Evolutionary conservation across 2,329 filamentous ascomycete species (phyloP).

Genomic region (Sclerotinia trifoliorum): DNA sequence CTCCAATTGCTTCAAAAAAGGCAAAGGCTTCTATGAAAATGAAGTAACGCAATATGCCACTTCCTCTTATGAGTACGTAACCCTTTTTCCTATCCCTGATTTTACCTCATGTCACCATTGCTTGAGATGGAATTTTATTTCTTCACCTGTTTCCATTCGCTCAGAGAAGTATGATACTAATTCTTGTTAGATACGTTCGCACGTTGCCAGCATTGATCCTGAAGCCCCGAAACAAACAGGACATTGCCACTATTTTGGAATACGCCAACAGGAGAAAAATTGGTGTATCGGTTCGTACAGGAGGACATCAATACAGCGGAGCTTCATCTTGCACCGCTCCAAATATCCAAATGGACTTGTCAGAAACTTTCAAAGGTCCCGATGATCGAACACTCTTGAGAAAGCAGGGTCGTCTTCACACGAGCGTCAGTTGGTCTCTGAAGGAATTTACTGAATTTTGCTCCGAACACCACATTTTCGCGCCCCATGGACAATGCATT

Average conservation of each 20-base stretch:
- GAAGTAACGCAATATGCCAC: not conserved
- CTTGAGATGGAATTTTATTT: not conserved
- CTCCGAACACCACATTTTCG: constrained; percentile 44
- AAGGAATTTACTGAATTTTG: constrained; percentile 47
- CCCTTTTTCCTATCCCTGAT: not conserved
- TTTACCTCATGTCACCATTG: not conserved
- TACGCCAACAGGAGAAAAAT: constrained; percentile 45
- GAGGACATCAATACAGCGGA: constrained; percentile 51
- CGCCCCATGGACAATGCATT: constrained; percentile 48
- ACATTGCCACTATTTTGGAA: constrained; percentile 44
- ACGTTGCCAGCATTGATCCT: constrained; percentile 45
- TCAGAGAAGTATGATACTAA: not conserved
- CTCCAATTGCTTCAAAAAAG: not conserved
- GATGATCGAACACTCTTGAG: constrained; percentile 41
- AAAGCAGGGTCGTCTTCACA: constrained; percentile 41
- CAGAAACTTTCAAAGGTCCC: constrained; percentile 38
- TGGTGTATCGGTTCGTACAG: constrained; percentile 48
- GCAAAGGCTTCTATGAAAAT: constrained; percentile 1
- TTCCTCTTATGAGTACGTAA: not conserved
- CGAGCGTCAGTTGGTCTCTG: constrained; percentile 46
- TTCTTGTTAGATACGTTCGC: not conserved
- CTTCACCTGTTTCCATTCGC: not conserved
- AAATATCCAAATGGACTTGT: constrained; percentile 50
- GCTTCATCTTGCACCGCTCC: constrained; percentile 47
- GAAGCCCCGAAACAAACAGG: constrained; percentile 45